Evolutionary conservation across 2,329 filamentous ascomycete genomes (phyloP), one percentile per base, ranked within the genome.

Genomic region (Leptographium wingfieldii): DNA sequence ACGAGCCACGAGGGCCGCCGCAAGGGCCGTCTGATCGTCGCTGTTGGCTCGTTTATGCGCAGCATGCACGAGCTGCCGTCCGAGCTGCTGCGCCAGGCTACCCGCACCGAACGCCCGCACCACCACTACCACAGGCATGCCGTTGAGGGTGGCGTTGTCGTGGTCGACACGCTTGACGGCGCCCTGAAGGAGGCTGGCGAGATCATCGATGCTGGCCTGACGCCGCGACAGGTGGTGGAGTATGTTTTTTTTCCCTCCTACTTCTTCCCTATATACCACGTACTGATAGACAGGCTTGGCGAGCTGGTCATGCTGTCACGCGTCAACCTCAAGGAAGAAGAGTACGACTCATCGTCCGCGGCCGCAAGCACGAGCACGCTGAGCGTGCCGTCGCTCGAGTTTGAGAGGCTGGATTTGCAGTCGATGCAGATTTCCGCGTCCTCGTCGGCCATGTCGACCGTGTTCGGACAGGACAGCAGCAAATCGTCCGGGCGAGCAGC

Each of bases 121-220:
- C 73, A 79, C 16, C 85, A 90, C 68, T 83, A 83, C 62, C 87
- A 90, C 69, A 87, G 79, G 66, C 82, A 85, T 63, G 82, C 82
- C 0, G 70, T 76, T 2, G 85, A 87, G 65, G 84, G 83, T 0
- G 83, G 83, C 0, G 83, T 81, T 16, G 77, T 90, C 31, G 79
- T 89, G 5, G 87, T 90, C 5, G 87, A 90, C 68, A 92, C 87
- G 11, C 77, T 95, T 0, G 85, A 90, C 33, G 88, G 88, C 0
- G 91, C 87, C 54, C 70, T 96, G 52, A 85, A 85, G 66, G 90
- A 96, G 69, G 88, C 92, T 0, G 92, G 92, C 0, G 92, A 97
- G 74, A 77, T 97, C 55, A 86, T 95, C 11, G 83, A 90, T 65
- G 89, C 90, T 0, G 85, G 84, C 0, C 75, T 96, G 33, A 77